Conservation (phyloP, 306 rosid genomes). For the Cucurbita moschata region DNA sequence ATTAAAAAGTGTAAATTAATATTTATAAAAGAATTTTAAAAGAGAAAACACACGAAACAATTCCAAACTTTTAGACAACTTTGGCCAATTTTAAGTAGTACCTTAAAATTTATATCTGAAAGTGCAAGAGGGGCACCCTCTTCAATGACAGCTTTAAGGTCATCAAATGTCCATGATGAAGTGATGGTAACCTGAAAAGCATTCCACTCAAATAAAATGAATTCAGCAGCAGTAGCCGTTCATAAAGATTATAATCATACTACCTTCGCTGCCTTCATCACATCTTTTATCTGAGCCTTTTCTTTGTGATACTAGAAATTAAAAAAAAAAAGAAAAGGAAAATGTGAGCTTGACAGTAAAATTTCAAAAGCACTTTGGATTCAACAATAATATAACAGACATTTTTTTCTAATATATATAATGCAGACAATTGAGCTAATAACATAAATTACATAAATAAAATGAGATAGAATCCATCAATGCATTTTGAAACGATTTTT, state of each 20-base stretch:
- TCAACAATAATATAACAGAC: not conserved
- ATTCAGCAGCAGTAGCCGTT: slow-evolving; percentile 2
- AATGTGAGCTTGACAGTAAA: not conserved
- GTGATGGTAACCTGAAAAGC: slow-evolving; percentile 38
- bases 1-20: not conserved
- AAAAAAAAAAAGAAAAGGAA: not conserved
- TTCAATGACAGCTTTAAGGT: slow-evolving; percentile 45
- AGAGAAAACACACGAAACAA: not conserved
- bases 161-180: slow-evolving; percentile 57
- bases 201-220: slow-evolving; percentile 8
- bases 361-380: not conserved
- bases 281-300: slow-evolving; percentile 64
- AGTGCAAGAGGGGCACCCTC: slow-evolving; percentile 39
- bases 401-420: no score
- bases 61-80: not conserved
- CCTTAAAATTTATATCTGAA: slow-evolving; percentile 79
- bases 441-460: not conserved
- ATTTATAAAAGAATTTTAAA: not conserved
- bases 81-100: slow-evolving; percentile 4
- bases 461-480: not conserved
- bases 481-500: not conserved
- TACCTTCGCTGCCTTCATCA: slow-evolving; percentile 68
- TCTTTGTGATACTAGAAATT: slow-evolving; percentile 71
- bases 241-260: slow-evolving; percentile 17
- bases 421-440: not conserved